Percentiles rank a stretch among this genome's conserved stretches.
These are phyloP conservation scores for Paraurostyla sp. DNA, from an alignment of 73 alveolate species.

Conservation along the genomic window DNA sequence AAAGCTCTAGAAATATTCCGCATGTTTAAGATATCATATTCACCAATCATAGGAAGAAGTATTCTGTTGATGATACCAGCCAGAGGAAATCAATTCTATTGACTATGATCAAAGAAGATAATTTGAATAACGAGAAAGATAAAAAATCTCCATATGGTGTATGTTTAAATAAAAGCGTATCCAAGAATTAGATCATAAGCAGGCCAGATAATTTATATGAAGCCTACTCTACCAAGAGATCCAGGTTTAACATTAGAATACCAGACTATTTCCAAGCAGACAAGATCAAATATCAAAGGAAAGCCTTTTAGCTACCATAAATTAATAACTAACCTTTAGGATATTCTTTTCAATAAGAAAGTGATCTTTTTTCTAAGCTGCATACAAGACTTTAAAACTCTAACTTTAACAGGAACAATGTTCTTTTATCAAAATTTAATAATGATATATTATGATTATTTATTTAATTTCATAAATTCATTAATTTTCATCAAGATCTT, in stretches of 20 bases:
- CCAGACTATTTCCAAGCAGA: background rate
- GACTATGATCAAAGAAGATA: background rate
- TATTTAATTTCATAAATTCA: too few relatives aligned
- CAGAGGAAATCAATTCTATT: too few relatives aligned
- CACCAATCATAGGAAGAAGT: too few relatives aligned
- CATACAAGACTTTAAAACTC: background rate
- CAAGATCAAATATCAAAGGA: background rate
- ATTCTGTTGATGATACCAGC: too few relatives aligned
- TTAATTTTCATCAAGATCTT: too few relatives aligned
- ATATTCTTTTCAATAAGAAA: background rate
- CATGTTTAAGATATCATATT: too few relatives aligned
- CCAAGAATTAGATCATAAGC: background rate
- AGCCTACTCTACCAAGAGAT: background rate
- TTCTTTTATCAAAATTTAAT: constrained; percentile 5
- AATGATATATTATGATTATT: too few relatives aligned
- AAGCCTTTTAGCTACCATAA: too few relatives aligned
- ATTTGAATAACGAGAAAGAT: background rate
- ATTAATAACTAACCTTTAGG: too few relatives aligned
- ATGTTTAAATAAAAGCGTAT: too few relatives aligned
- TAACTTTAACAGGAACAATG: background rate
- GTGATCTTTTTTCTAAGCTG: background rate
- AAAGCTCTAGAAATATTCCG: too few relatives aligned
- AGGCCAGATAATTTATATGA: background rate
- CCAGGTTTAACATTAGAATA: constrained; percentile 6
- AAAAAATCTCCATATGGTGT: background rate